Evolutionary conservation across 345 rosid genomes (phyloP).

Genomic region (Combretum micranthum): DNA sequence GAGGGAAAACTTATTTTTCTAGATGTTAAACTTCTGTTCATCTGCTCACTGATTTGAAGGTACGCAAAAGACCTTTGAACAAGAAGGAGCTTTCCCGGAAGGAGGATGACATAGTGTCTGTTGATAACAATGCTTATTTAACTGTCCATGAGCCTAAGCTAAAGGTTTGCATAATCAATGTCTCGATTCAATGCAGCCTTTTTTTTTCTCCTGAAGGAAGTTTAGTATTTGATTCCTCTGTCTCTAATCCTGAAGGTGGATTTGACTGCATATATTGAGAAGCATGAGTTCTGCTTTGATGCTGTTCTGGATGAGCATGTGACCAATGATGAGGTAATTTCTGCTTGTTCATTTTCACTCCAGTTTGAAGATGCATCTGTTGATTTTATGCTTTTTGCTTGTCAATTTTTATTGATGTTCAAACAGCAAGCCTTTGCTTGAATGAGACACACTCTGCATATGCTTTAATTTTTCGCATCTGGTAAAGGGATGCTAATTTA

Average conservation of each 20-base stretch:
- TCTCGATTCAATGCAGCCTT: no score
- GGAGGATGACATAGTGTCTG: slow-evolving; percentile 93
- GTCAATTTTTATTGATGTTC: not conserved
- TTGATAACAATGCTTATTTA: slow-evolving; percentile 48
- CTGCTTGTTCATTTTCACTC: no score
- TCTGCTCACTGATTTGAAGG: slow-evolving; percentile 30
- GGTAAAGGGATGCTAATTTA: no score
- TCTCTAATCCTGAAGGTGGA: slow-evolving; percentile 51
- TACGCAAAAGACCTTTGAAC: slow-evolving; percentile 93
- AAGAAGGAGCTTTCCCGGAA: slow-evolving; percentile 78
- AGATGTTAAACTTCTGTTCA: no score
- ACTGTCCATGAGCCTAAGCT: slow-evolving; percentile 90
- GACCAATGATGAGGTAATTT: slow-evolving; percentile 77
- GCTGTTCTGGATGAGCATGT: slow-evolving; percentile 88
- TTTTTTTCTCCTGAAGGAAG: no score
- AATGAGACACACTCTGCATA: no score
- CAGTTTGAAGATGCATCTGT: no score
- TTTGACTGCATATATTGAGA: slow-evolving; percentile 94
- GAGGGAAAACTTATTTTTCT: no score
- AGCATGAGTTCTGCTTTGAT: slow-evolving; percentile 98
- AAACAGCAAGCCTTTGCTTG: no score
- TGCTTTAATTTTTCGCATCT: no score
- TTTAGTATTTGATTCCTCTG: no score
- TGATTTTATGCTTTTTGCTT: no score
- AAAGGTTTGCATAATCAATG: slow-evolving; percentile 46